A percentile compares a stretch with the other conserved stretches of the same genome.
Evolutionary conservation across 1,284 basidiomycete genomes (phyloP).

Genomic region (Sanguinoderma infundibulare): DNA sequence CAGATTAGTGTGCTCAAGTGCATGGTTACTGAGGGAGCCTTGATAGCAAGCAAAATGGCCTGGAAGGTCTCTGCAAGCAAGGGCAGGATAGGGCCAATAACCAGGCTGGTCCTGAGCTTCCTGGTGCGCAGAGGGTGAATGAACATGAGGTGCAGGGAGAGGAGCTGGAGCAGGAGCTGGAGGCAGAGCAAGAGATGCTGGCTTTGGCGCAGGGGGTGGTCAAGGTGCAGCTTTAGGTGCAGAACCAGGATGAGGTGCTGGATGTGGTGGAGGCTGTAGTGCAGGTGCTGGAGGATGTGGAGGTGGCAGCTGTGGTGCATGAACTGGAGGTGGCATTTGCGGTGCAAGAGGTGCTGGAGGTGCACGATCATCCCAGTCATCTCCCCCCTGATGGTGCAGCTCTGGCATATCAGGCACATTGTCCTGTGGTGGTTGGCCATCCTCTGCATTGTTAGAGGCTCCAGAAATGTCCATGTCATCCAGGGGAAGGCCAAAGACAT

Average conservation of each 20-base stretch:
- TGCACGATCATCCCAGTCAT: too few species aligned
- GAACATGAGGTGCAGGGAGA: not conserved
- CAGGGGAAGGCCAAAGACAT: constrained; percentile 9
- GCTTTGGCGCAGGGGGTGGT: constrained; percentile 8
- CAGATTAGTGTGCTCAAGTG: constrained; percentile 3
- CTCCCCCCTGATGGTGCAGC: too few species aligned
- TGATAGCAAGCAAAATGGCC: constrained; percentile 2
- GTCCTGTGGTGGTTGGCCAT: not conserved
- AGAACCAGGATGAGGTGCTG: not conserved
- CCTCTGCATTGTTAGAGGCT: not conserved
- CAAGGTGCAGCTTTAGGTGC: constrained; percentile 4
- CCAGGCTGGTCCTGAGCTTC: constrained; percentile 1
- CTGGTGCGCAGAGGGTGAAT: not conserved
- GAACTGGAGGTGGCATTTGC: too few species aligned
- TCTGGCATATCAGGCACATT: too few species aligned
- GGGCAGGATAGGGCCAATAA: constrained; percentile 12
- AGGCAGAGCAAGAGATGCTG: constrained; percentile 6
- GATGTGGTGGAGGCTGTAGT: too few species aligned
- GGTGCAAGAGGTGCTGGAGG: too few species aligned
- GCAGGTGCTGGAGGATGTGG: too few species aligned
- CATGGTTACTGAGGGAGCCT: constrained; percentile 12
- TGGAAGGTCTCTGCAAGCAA: constrained; percentile 3
- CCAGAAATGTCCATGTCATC: constrained; percentile 10
- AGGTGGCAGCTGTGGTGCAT: too few species aligned
- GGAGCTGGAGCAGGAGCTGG: not conserved